These are phyloP conservation scores for Mycena venus DNA, from an alignment of 768 basidiomycete species.

Conservation along the genomic window DNA sequence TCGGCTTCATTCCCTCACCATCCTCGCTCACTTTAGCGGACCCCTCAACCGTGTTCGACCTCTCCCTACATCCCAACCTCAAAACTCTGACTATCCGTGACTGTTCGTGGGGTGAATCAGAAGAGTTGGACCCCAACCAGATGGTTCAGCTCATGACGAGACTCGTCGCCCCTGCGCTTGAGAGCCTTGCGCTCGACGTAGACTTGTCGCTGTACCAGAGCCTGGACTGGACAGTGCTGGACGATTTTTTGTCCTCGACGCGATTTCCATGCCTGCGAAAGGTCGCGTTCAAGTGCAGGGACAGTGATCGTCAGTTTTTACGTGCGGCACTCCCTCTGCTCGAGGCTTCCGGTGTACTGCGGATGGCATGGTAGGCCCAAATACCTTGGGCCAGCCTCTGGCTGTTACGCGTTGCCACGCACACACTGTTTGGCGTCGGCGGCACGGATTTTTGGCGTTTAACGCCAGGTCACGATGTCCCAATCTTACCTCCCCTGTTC, in stretches of 20 bases:
- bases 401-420: too few species aligned
- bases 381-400: too few species aligned
- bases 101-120: too few species aligned
- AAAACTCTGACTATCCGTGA: background rate
- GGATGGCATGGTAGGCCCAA: background rate
- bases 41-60: background rate
- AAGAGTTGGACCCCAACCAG: background rate
- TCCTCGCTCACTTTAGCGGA: too few species aligned
- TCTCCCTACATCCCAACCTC: background rate
- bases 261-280: background rate
- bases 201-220: too few species aligned
- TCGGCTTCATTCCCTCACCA: too few species aligned
- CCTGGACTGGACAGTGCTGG: background rate
- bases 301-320: background rate
- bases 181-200: background rate
- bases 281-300: background rate
- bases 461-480: too few species aligned
- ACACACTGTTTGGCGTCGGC: too few species aligned
- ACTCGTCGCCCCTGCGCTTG: background rate
- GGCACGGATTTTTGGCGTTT: too few species aligned
- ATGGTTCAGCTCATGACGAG: background rate
- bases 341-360: background rate
- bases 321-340: background rate
- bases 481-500: too few species aligned
- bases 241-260: background rate